Percentiles rank a stretch among this genome's conserved stretches.
Conservation (phyloP, 164 flowering plant species). For the Taxillus chinensis region DNA sequence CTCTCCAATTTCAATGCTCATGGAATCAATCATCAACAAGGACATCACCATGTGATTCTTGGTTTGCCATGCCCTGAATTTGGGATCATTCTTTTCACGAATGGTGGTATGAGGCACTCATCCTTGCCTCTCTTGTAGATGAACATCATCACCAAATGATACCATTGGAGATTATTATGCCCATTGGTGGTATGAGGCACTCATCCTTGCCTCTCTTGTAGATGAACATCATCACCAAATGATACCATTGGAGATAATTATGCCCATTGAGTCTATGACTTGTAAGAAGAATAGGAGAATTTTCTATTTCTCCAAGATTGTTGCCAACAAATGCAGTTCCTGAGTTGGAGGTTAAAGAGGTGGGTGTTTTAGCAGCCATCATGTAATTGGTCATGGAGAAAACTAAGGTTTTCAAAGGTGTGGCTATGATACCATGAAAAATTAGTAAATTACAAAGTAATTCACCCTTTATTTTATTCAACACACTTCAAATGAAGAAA, state of each 20-base stretch:
- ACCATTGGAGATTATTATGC: too few relatives aligned
- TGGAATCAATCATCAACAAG: neutral
- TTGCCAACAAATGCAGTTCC: neutral
- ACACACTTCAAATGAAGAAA: too few relatives aligned
- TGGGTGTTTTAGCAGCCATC: too few relatives aligned
- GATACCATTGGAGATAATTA: too few relatives aligned
- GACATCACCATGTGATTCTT: neutral
- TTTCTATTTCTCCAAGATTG: neutral
- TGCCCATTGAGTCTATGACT: neutral
- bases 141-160: too few relatives aligned
- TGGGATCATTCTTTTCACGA: neutral
- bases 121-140: neutral
- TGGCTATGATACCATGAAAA: too few relatives aligned
- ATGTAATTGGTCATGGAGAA: neutral
- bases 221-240: too few relatives aligned
- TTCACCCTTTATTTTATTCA: too few relatives aligned
- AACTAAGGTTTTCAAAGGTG: too few relatives aligned
- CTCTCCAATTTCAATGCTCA: neutral
- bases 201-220: neutral
- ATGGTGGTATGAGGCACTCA: neutral
- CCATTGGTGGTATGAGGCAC: neutral
- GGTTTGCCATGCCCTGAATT: neutral
- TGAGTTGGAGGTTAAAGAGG: neutral
- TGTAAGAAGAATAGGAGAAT: neutral
- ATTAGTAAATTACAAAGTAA: too few relatives aligned